A percentile compares a stretch with the other conserved stretches of the same genome.
Evolutionary conservation across 176 grass and related monocot genomes (phyloP).

Genomic region (Hordeum vulgare): DNA sequence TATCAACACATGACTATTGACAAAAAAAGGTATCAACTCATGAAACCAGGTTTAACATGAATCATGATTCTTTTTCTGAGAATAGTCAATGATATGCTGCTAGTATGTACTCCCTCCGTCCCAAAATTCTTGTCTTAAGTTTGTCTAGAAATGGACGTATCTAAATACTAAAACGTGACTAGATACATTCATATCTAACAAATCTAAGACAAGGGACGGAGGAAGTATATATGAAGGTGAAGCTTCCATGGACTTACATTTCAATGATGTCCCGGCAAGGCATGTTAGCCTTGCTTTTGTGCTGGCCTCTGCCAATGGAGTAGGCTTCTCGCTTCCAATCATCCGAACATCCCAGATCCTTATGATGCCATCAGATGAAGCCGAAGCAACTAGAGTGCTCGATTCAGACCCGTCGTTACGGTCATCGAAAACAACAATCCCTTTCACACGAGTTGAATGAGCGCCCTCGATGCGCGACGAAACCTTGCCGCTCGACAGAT

Average conservation of each 20-base stretch:
- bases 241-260: constrained; percentile 51
- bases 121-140: too few relatives aligned
- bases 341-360: constrained; percentile 80
- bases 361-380: constrained; percentile 87
- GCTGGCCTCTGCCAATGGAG: constrained; percentile 71
- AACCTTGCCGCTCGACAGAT: constrained; percentile 67
- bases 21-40: neutral
- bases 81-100: neutral
- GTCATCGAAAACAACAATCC: constrained; percentile 50
- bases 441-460: constrained; percentile 80
- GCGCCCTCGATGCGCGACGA: constrained; percentile 61
- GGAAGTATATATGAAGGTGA: too few relatives aligned
- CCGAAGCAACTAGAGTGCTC: constrained; percentile 63
- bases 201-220: too few relatives aligned
- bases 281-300: constrained; percentile 94
- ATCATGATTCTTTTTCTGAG: neutral
- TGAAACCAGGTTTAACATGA: neutral
- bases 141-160: too few relatives aligned
- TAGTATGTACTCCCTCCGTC: too few relatives aligned
- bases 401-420: constrained; percentile 31
- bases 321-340: constrained; percentile 47
- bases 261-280: constrained; percentile 72
- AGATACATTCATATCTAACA: too few relatives aligned
- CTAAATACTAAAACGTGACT: too few relatives aligned
- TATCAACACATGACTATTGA: neutral